Conservation (phyloP, 2,329 filamentous ascomycete species). For the Fusarium palustre region DNA sequence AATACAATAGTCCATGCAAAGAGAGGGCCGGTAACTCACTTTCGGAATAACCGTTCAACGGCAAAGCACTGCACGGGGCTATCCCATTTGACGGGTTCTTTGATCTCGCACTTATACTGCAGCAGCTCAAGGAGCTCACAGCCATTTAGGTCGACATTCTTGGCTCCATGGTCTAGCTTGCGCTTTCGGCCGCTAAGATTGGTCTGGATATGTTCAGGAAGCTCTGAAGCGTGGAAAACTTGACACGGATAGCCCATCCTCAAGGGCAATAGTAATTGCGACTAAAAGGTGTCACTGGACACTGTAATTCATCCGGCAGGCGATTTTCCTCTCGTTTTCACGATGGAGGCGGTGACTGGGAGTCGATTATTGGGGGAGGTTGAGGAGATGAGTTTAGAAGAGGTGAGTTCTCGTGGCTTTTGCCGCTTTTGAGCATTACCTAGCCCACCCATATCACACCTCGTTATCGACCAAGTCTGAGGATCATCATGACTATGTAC, state of each 20-base stretch:
- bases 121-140: slow-evolving; percentile 69
- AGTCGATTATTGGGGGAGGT: slow-evolving; percentile 65
- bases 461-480: slow-evolving; percentile 17
- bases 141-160: slow-evolving; percentile 62
- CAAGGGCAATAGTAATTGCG: neutral
- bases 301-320: neutral
- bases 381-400: slow-evolving; percentile 68
- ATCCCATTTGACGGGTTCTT: slow-evolving; percentile 58
- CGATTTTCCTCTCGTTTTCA: neutral
- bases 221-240: slow-evolving; percentile 64
- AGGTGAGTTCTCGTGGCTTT: slow-evolving; percentile 59
- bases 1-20: neutral
- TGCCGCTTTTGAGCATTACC: slow-evolving; percentile 8
- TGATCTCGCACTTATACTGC: slow-evolving; percentile 71
- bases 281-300: neutral
- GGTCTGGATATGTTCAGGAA: slow-evolving; percentile 63
- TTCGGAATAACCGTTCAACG: slow-evolving; percentile 69
- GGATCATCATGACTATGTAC: neutral
- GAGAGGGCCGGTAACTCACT: slow-evolving; percentile 56
- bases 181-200: slow-evolving; percentile 63
- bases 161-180: slow-evolving; percentile 57
- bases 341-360: slow-evolving; percentile 59
- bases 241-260: slow-evolving; percentile 70
- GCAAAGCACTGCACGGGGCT: slow-evolving; percentile 67
- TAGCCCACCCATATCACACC: slow-evolving; percentile 26